Conservation (phyloP, 495 filamentous ascomycete species). For the Hyaloscypha variabilis region DNA sequence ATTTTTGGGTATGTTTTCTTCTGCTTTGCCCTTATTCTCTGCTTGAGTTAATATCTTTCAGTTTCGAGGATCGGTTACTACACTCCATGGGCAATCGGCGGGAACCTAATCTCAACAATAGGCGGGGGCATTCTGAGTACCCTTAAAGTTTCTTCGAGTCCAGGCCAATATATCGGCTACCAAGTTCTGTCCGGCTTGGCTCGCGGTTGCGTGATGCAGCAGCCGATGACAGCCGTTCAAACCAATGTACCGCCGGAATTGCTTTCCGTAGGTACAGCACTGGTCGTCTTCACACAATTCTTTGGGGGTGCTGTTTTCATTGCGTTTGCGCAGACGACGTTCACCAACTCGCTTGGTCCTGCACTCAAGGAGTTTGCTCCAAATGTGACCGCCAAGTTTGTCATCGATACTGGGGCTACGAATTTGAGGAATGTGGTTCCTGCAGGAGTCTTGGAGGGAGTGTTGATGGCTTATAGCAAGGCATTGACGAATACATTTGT, state of each 20-base stretch:
- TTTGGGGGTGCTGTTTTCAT: constrained; percentile 66
- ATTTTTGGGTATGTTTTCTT: constrained; percentile 44
- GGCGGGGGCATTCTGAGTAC: constrained; percentile 52
- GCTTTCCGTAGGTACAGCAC: constrained; percentile 57
- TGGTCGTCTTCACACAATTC: constrained; percentile 63
- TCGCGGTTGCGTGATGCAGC: constrained; percentile 69
- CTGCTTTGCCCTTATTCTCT: constrained; percentile 37
- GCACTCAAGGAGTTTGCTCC: constrained; percentile 13
- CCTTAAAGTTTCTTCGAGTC: constrained; percentile 49
- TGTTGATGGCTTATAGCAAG: constrained; percentile 23
- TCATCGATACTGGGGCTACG: constrained; percentile 17
- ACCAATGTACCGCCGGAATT: constrained; percentile 48
- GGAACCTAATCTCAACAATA: constrained; percentile 31
- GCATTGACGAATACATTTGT: constrained; percentile 19
- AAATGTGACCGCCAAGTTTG: constrained; percentile 4
- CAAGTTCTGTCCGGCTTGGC: constrained; percentile 70
- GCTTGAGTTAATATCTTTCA: constrained; percentile 28
- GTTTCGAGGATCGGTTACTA: constrained; percentile 32
- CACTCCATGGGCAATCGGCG: constrained; percentile 35
- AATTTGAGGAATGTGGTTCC: constrained; percentile 10
- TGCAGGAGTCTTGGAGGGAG: not conserved
- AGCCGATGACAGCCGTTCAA: constrained; percentile 62
- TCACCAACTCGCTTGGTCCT: constrained; percentile 1
- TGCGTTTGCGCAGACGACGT: constrained; percentile 17
- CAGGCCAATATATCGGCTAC: constrained; percentile 66